Base-by-base conservation (phyloP, 257 asterid species). In the Penstemon barbatus region DNA sequence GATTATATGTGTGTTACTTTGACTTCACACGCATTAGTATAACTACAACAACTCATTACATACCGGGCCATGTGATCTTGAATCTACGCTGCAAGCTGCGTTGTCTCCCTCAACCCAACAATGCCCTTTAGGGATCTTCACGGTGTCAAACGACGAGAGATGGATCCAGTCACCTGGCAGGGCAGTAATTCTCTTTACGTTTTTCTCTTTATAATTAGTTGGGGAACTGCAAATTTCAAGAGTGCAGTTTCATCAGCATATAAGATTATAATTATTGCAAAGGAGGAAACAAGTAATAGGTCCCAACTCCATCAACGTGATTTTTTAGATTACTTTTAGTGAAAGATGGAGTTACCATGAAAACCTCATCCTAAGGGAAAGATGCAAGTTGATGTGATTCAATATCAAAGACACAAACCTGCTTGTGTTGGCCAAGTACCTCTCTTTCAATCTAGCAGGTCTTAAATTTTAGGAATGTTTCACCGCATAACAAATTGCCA, bases 81-180 rank as follows among this genome's bases (percentile, higher is more conserved):
- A 91, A 77, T 94, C 99, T 43, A 75, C 62, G 86, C 97, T 94
- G 62, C 72, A 79, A 65, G 83, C 86, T 3, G 82, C 73, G 73
- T 94, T 91, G 81, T 91, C 99, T 42, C 99, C 99, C 59, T 79
- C 89, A 63, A 91, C 96, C 97, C 97, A 94, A 76, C 97, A 94
- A 75, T 87, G 97, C 65, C 99, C 97, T 71, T 84, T 87, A 11
- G 99, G 97, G 57, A 94, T 62, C 78, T 78, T 71, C 66, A 85
- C 71, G 4, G 82, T 71, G 70, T 94, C 95, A 43, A 78, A 71
- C 41, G 86, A 71, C 25, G 87, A 74, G 67, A 77, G 62, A 58
- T 78, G 64, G 65, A 91, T 73, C 95, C 87, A 89, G 57, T 94
- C 97, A 64, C 96, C 97, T 8, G 99, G 89, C 79, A 94, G 77